Conservation (phyloP, 2,329 filamentous ascomycete species). For the Fusarium cyanostomum region DNA sequence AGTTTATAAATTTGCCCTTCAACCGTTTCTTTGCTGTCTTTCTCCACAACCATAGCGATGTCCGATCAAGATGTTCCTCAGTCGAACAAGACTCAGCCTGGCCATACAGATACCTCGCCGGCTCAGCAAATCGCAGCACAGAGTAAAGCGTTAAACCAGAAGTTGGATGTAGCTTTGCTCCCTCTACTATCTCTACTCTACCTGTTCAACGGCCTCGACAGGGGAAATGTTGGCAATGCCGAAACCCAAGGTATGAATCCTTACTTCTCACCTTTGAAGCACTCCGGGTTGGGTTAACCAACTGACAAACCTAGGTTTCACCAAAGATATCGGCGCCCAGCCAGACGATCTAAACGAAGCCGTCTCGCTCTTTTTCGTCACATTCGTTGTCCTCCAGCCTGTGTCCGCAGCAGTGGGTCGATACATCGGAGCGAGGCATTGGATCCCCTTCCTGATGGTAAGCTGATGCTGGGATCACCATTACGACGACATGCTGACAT, state of each 20-base stretch:
- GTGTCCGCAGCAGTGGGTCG: constrained; percentile 40
- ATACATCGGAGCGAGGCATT: constrained; percentile 40
- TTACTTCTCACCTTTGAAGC: not conserved
- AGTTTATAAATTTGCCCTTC: not conserved
- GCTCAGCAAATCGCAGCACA: constrained; percentile 9
- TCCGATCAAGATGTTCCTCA: constrained; percentile 3
- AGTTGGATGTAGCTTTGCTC: constrained; percentile 49
- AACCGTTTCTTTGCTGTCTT: not conserved
- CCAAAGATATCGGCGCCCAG: constrained; percentile 39
- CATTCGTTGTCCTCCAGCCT: constrained; percentile 42
- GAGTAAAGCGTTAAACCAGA: constrained; percentile 45
- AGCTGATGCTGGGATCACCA: not conserved
- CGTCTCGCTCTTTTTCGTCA: constrained; percentile 43
- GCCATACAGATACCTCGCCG: constrained; percentile 4
- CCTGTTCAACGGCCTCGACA: constrained; percentile 53
- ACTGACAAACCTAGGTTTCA: constrained; percentile 34
- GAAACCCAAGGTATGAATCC: constrained; percentile 47
- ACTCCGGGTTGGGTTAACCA: not conserved
- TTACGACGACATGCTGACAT: constrained; percentile 12
- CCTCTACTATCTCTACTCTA: constrained; percentile 53
- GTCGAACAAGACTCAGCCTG: constrained; percentile 14
- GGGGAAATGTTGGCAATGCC: constrained; percentile 54
- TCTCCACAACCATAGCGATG: constrained; percentile 7
- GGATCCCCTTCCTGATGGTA: constrained; percentile 43
- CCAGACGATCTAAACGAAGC: constrained; percentile 42